Percentiles rank a stretch among this genome's conserved stretches.
phyloP scores from a whole-genome alignment of 345 rosid genomes.

The Eucalyptus polybractea region DNA sequence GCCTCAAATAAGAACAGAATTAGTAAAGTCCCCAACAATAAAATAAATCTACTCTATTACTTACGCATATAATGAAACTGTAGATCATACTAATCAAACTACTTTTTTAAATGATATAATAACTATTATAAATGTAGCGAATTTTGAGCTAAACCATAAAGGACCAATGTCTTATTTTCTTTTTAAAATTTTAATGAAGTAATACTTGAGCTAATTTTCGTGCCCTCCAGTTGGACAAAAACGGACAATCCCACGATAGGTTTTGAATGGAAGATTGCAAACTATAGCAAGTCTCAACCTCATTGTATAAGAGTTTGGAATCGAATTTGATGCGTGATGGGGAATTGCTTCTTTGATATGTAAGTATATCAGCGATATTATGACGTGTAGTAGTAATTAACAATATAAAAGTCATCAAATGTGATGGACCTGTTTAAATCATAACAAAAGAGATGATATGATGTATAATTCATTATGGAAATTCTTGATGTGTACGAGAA shows the following conservation, averaged over 20 bases:
- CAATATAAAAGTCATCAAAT: background rate
- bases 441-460: background rate
- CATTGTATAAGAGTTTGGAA: background rate
- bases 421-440: background rate
- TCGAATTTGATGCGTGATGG: no score
- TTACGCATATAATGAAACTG: no score
- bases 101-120: background rate
- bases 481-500: background rate
- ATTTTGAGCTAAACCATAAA: no score
- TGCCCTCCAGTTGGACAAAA: no score
- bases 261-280: no score
- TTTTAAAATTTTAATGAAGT: no score
- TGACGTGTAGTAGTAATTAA: rapidly evolving
- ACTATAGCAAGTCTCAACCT: no score
- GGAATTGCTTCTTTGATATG: rapidly evolving
- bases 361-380: rapidly evolving
- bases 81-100: background rate
- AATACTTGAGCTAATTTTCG: no score
- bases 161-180: no score
- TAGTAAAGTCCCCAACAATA: background rate
- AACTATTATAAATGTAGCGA: no score
- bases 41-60: background rate
- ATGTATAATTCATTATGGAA: background rate
- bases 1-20: background rate
- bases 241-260: no score